Evolutionary conservation across 2,329 filamentous ascomycete genomes (phyloP), one percentile per base, ranked within the genome.

Genomic region (Aspergillus fischeri): DNA sequence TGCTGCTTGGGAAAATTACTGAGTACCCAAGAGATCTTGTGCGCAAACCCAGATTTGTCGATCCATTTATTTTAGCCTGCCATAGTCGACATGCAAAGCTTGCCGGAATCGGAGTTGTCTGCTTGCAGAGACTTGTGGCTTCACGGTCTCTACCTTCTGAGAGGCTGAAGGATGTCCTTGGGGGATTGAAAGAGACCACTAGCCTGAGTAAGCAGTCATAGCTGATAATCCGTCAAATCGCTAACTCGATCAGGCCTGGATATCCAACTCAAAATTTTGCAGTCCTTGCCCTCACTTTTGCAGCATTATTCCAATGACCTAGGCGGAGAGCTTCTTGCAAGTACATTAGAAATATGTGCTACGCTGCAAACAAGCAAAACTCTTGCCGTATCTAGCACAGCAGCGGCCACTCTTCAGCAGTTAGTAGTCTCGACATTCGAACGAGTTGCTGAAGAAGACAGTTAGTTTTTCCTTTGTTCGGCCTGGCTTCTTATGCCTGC

Each of bases 401-500:
- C 94, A 9, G 91, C 93, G 27, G 94, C 94, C n/a, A 97, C 94
- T 2, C 79, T 99, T 54, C 93, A 97, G 74, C 94, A 97, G 73
- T 83, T 99, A 14, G 87, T 97, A 7, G 91, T 94, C 32, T 89
- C 90, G 0, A 89, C 96, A 0, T 97, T 97, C 74, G 94, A 97
- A 71, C 94, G 95, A 72, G 91, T 97, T 1, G 84, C 87, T 0
- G 78, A 79, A 5, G 92, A 97, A 78, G 92, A 97, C 71, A 87
- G 87, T 88, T 75, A 72, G 84, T 80, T 11, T 32, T 21, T 2
- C 28, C n/a, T 4, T 5, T 17, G 21, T 29, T 32, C 9, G 47
- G 11, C 25, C 11, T 41, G 6, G 42, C 35, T 44, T 49, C 10
- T 41, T 41, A 8, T 47, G 27, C 29, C 47, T 42, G 27, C 58